These are phyloP conservation scores for Calocybe cyanea DNA, from an alignment of 768 basidiomycete genomes.

Conservation along the genomic window DNA sequence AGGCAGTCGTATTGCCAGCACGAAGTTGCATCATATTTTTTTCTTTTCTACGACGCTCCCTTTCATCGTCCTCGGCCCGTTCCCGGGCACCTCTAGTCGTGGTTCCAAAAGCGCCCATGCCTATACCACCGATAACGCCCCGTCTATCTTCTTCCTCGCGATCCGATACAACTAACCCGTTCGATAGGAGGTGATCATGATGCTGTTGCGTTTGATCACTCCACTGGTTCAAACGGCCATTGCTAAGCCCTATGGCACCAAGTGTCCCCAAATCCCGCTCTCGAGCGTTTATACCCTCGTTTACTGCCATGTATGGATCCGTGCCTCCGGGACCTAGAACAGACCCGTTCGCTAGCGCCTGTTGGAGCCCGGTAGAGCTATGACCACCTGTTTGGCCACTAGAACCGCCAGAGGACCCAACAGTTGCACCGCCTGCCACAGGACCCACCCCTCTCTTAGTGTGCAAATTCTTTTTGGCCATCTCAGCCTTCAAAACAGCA, in stretches of 20 bases:
- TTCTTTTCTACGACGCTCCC: conserved; percentile 47
- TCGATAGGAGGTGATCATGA: conserved; percentile 12
- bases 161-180: conserved; percentile 16
- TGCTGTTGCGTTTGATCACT: conserved; percentile 27
- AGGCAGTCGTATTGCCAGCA: conserved; percentile 45
- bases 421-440: conserved; percentile 30
- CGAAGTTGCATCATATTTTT: conserved; percentile 44
- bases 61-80: conserved; percentile 59
- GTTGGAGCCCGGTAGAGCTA: conserved; percentile 15
- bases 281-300: conserved; percentile 31
- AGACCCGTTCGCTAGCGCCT: conserved; percentile 19
- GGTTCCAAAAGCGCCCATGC: conserved; percentile 26
- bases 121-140: conserved; percentile 35
- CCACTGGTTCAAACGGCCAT: conserved; percentile 33
- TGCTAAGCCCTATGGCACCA: conserved; percentile 44
- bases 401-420: conserved; percentile 16
- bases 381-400: conserved; percentile 20
- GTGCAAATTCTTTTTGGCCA: conserved; percentile 99
- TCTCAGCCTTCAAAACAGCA: conserved; percentile 92
- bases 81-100: conserved; percentile 54
- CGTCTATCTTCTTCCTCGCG: conserved; percentile 48
- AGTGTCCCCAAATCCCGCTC: conserved; percentile 47
- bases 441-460: conserved; percentile 89
- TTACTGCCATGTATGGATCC: conserved; percentile 16
- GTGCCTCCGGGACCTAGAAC: conserved; percentile 23